A percentile compares a stretch with the other conserved stretches of the same genome.
These are phyloP conservation scores for Umbelopsis isabellina DNA, from an alignment of 192 early-diverging fungal species.

Conservation along the genomic window DNA sequence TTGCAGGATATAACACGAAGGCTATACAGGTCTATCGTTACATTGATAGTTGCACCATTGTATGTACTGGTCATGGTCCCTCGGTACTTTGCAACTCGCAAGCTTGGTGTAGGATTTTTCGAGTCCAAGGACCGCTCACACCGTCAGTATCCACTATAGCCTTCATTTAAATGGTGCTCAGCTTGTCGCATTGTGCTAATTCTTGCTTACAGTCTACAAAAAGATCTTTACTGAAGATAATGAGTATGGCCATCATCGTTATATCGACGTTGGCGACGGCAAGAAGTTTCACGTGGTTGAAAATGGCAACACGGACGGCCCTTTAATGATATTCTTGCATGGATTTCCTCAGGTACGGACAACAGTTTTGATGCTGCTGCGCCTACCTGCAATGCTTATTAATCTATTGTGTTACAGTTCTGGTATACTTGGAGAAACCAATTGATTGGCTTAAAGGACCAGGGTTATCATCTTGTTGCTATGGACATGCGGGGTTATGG, in stretches of 20 bases:
- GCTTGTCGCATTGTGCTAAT: not conserved
- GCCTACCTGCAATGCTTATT: too few relatives aligned
- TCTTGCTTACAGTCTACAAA: not conserved
- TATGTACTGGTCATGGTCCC: not conserved
- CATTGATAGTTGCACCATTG: not conserved
- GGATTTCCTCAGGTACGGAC: conserved; percentile 31
- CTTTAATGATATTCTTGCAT: conserved; percentile 29
- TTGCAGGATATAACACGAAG: too few relatives aligned
- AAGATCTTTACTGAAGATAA: conserved; percentile 23
- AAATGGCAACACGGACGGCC: conserved; percentile 20
- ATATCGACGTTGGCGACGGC: conserved; percentile 12
- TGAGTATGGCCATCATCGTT: conserved; percentile 23
- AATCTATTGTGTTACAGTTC: not conserved
- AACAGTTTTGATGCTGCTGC: not conserved
- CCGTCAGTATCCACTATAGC: not conserved
- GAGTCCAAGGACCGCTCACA: not conserved
- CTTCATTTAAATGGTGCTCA: not conserved
- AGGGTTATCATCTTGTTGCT: conserved; percentile 27
- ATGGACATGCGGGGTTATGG: conserved; percentile 31
- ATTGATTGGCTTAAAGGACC: conserved; percentile 23
- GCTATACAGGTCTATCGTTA: not conserved
- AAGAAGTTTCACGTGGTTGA: conserved; percentile 33
- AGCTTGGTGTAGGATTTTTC: not conserved
- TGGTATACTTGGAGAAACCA: conserved; percentile 31
- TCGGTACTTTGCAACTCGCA: not conserved